Conservation (phyloP, 164 flowering plant species). For the Aristolochia fimbriata region DNA sequence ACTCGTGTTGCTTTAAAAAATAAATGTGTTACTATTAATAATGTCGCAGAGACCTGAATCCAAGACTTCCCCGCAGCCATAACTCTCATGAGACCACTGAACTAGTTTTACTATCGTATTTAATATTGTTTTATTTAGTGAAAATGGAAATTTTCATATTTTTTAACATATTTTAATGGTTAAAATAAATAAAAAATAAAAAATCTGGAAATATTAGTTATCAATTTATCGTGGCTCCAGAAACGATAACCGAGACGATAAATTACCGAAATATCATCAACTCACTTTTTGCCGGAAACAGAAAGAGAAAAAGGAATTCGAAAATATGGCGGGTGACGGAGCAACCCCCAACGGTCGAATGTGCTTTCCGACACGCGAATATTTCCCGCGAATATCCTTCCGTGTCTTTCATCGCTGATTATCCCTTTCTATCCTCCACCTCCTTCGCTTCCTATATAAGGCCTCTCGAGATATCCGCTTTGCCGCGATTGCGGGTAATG, state of each 20-base stretch:
- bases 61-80: no score
- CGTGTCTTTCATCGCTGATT: not conserved
- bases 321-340: not conserved
- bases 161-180: no score
- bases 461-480: not conserved
- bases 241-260: not conserved
- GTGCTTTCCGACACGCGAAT: not conserved
- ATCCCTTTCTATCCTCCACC: not conserved
- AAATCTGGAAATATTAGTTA: no score
- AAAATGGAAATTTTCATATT: no score
- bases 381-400: not conserved
- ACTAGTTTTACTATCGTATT: no score
- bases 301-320: not conserved
- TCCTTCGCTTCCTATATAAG: not conserved
- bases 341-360: not conserved
- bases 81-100: no score
- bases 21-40: no score
- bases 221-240: no score
- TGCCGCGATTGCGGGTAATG: not conserved
- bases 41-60: no score
- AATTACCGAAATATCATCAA: not conserved
- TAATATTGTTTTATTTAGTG: no score
- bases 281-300: not conserved
- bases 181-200: no score
- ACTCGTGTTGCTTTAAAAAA: no score